Percentiles rank a stretch among this genome's conserved stretches.
Evolutionary conservation across 371 early-diverging fungal genomes (phyloP).

Genomic region (Apophysomyces trapeziformis): DNA sequence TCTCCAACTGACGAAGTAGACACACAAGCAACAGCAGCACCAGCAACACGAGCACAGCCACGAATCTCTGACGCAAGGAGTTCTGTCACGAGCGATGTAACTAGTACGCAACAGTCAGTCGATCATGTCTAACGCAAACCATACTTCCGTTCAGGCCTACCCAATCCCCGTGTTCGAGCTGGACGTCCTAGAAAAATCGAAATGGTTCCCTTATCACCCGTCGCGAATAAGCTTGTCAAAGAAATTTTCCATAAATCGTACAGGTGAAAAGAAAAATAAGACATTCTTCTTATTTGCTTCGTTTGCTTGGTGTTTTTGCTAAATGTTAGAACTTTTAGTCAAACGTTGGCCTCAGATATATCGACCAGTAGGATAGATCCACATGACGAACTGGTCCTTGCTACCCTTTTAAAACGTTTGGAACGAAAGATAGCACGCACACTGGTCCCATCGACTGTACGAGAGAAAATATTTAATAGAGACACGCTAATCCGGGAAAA

Average conservation of each 20-base stretch:
- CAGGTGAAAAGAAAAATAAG: not conserved
- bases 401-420: constrained; percentile 1
- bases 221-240: constrained; percentile 81
- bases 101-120: not conserved
- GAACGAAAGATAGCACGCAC: not conserved
- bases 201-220: constrained; percentile 65
- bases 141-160: not conserved
- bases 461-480: not conserved
- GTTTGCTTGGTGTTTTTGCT: not conserved
- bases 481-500: not conserved
- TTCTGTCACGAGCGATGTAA: not conserved
- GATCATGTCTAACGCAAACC: not conserved
- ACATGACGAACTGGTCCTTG: not conserved
- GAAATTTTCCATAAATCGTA: constrained; percentile 36
- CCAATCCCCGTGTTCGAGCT: not conserved
- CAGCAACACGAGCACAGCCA: not conserved
- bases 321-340: not conserved
- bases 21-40: not conserved
- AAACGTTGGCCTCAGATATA: not conserved
- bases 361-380: not conserved
- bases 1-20: not conserved
- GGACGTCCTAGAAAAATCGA: not conserved
- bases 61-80: not conserved
- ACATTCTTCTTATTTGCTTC: not conserved
- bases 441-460: constrained; percentile 2